phyloP scores from a whole-genome alignment of 2,329 filamentous ascomycete species.

The Diaporthe vexans region DNA sequence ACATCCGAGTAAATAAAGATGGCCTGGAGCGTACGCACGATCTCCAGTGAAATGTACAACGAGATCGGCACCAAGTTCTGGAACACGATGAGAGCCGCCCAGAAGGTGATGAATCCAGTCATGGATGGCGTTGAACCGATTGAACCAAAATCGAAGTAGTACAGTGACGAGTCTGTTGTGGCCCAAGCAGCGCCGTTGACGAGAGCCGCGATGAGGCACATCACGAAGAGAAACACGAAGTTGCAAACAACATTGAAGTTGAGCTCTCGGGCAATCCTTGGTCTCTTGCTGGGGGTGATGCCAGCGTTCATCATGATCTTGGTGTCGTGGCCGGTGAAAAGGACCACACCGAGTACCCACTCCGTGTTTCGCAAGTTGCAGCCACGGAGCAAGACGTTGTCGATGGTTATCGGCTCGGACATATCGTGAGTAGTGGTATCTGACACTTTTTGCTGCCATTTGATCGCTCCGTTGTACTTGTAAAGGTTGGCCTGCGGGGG shows the following conservation, averaged over 20 bases:
- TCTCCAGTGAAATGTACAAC: constrained; percentile 96
- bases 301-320: constrained; percentile 99
- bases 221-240: constrained; percentile 87
- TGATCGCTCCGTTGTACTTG: constrained; percentile 90
- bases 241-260: constrained; percentile 99
- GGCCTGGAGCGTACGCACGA: constrained; percentile 92
- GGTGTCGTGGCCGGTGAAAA: constrained; percentile 95
- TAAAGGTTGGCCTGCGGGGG: constrained; percentile 94
- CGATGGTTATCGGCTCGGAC: constrained; percentile 94
- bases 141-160: constrained; percentile 88
- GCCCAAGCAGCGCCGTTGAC: constrained; percentile 88
- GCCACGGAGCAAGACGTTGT: constrained; percentile 93
- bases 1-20: constrained; percentile 98
- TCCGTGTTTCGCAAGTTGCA: constrained; percentile 96
- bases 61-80: constrained; percentile 99
- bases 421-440: constrained; percentile 78
- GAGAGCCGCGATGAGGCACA: constrained; percentile 90
- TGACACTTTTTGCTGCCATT: constrained; percentile 83
- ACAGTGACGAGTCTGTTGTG: constrained; percentile 78
- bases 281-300: constrained; percentile 92
- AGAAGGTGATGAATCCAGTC: constrained; percentile 96
- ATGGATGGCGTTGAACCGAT: constrained; percentile 81
- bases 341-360: constrained; percentile 92
- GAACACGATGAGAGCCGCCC: constrained; percentile 93
- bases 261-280: constrained; percentile 90